phyloP scores from a whole-genome alignment of 2,329 filamentous ascomycete genomes.

The Aspergillus japonicus region DNA sequence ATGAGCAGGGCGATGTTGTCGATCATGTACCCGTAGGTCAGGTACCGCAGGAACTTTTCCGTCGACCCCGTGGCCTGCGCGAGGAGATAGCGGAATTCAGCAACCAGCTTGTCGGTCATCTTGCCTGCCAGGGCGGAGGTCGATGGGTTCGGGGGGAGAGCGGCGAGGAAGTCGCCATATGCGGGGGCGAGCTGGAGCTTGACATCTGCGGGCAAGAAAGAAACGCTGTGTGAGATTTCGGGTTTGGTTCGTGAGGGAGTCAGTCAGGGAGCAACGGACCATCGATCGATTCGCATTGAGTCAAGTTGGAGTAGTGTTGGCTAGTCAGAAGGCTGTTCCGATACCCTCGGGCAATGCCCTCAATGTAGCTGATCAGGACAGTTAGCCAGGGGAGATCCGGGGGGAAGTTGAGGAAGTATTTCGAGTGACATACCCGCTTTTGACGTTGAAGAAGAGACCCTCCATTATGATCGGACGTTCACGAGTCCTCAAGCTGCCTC shows the following conservation, averaged over 20 bases:
- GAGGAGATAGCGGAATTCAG: slow-evolving; percentile 94
- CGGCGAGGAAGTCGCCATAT: slow-evolving; percentile 94
- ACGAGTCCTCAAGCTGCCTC: slow-evolving; percentile 6
- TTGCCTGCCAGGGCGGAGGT: slow-evolving; percentile 92
- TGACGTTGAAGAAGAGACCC: slow-evolving; percentile 90
- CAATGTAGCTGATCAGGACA: slow-evolving; percentile 74
- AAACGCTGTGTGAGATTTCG: background rate
- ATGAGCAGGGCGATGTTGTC: slow-evolving; percentile 98
- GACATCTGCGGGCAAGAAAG: slow-evolving; percentile 63
- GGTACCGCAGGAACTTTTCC: slow-evolving; percentile 93
- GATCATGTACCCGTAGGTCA: slow-evolving; percentile 99
- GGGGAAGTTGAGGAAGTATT: background rate
- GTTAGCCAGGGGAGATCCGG: background rate
- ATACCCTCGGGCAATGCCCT: slow-evolving; percentile 96
- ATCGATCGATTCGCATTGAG: slow-evolving; percentile 96
- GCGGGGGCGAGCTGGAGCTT: slow-evolving; percentile 96
- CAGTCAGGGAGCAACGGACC: slow-evolving; percentile 57
- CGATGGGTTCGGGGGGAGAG: slow-evolving; percentile 92
- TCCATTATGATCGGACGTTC: slow-evolving; percentile 61
- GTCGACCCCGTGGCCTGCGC: slow-evolving; percentile 90
- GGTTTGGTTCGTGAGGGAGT: slow-evolving; percentile 4
- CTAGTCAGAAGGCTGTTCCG: slow-evolving; percentile 80
- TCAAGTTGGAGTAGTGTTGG: slow-evolving; percentile 91
- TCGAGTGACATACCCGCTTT: slow-evolving; percentile 69
- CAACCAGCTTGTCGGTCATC: slow-evolving; percentile 96